phyloP scores from a whole-genome alignment of 2,329 filamentous ascomycete species.

The Aphanocladium album region DNA sequence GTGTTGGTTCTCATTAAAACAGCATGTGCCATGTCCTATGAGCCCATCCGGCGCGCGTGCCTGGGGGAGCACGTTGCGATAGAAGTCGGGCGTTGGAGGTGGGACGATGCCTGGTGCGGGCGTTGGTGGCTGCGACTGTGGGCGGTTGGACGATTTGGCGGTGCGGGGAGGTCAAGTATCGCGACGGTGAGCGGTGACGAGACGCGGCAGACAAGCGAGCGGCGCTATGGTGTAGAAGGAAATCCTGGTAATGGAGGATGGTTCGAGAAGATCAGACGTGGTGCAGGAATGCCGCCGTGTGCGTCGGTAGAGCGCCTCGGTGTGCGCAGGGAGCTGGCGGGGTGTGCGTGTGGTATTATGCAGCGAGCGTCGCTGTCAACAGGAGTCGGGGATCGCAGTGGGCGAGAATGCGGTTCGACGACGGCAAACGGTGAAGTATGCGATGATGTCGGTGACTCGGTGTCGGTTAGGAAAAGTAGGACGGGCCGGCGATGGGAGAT shows the following conservation, averaged over 20 bases:
- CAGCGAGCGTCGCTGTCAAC: background rate
- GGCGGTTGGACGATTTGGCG: background rate
- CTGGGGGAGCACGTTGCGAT: conserved; percentile 4
- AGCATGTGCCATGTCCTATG: conserved; percentile 53
- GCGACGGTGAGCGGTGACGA: background rate
- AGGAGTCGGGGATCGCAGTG: background rate
- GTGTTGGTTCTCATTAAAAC: conserved; percentile 55
- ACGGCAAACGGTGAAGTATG: background rate
- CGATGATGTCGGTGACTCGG: background rate
- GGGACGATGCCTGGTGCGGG: background rate
- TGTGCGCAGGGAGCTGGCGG: conserved; percentile 5
- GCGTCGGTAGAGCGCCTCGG: conserved; percentile 2
- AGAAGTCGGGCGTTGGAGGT: background rate
- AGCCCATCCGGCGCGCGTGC: conserved; percentile 35
- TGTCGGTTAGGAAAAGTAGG: background rate
- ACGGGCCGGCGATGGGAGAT: background rate
- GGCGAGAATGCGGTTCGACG: background rate
- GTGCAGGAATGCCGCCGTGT: conserved; percentile 2
- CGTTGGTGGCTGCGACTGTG: background rate
- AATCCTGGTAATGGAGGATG: background rate
- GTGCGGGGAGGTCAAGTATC: background rate
- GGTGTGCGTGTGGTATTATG: background rate
- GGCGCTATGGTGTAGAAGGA: background rate
- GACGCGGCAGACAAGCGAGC: background rate
- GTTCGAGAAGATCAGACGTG: background rate